Base-by-base conservation (phyloP, 1,284 basidiomycete genomes). In the Takashimella tepidaria region DNA sequence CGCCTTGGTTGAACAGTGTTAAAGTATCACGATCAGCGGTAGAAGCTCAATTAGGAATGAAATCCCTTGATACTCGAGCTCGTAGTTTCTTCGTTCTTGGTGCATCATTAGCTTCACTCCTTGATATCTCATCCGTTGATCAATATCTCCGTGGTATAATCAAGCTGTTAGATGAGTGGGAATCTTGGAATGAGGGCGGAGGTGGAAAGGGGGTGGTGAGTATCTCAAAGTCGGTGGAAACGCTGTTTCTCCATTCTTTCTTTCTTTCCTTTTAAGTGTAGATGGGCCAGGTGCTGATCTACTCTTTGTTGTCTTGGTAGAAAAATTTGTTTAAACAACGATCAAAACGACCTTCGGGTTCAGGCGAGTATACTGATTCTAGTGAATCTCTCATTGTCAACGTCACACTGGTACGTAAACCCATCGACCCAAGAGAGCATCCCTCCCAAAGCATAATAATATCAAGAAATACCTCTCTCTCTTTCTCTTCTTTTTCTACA, bases 131-230 rank as follows among this genome's bases (percentile, higher is more conserved):
- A 0, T 61, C 64, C 1, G 67, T 71, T 2, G 47, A 56, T 12
- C 78, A 80, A 49, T 76, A 76, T 46, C 53, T 79, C 3, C 69
- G 68, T n/a, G 70, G 68, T 2, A 50, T 78, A 24, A 48, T 68
- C 8, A 70, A 66, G 46, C 53, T 79, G 16, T 56, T 78, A 24
- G 74, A 77, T 11, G 79, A 79, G 56, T 79, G 76, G 66, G 79
- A 80, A 51, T 50, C 57, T 1, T 69, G 73, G 51, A 59, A 66
- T 0, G 77, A 68, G 57, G 62, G 69, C 50, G 61, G 66, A 1
- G n/a, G n/a, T n/a, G 55, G 50, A 50, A 63, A 73, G 56, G 62
- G 62, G 21, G 72, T 73, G 24, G 74, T 77, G 24, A 16, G 19
- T 24, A n/a, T 50, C n/a, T n/a, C n/a, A n/a, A n/a, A n/a, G n/a